These are phyloP conservation scores for Pseudophaeomoniella oleicola DNA, from an alignment of 2,329 filamentous ascomycete genomes.

Conservation along the genomic window DNA sequence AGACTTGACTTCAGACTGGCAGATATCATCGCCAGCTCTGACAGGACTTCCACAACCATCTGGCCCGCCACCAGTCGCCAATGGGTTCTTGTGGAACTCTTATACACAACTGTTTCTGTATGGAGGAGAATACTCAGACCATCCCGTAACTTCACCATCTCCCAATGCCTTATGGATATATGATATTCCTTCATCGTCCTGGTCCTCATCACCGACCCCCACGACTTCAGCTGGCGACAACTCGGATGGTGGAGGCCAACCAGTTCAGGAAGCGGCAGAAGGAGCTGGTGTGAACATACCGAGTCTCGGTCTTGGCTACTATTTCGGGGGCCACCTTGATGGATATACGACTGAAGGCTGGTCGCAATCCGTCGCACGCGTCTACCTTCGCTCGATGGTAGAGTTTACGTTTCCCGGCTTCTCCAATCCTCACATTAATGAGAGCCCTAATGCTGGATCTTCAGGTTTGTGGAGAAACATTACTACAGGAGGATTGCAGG, in stretches of 20 bases:
- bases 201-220: constrained; percentile 49
- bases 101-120: constrained; percentile 57
- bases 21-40: constrained; percentile 47
- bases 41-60: constrained; percentile 48
- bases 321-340: constrained; percentile 66
- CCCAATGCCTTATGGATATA: constrained; percentile 58
- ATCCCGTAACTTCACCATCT: constrained; percentile 39
- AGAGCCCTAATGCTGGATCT: constrained; percentile 39
- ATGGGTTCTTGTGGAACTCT: constrained; percentile 65
- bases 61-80: constrained; percentile 55
- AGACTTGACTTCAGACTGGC: constrained; percentile 61
- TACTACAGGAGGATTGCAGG: constrained; percentile 55
- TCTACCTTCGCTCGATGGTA: constrained; percentile 60
- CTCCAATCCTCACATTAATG: constrained; percentile 46
- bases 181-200: constrained; percentile 41
- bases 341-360: constrained; percentile 48
- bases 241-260: constrained; percentile 38
- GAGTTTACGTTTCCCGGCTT: constrained; percentile 64
- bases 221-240: constrained; percentile 49
- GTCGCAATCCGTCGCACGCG: constrained; percentile 46
- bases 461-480: constrained; percentile 59
- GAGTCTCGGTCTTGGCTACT: constrained; percentile 57
- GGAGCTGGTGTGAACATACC: constrained; percentile 59
- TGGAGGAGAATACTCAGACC: constrained; percentile 58
- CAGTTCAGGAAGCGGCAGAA: constrained; percentile 56